Percentiles rank a stretch among this genome's conserved stretches.
phyloP scores from a whole-genome alignment of 129 eudicot genomes.

The Chrysanthemum makinoi region DNA sequence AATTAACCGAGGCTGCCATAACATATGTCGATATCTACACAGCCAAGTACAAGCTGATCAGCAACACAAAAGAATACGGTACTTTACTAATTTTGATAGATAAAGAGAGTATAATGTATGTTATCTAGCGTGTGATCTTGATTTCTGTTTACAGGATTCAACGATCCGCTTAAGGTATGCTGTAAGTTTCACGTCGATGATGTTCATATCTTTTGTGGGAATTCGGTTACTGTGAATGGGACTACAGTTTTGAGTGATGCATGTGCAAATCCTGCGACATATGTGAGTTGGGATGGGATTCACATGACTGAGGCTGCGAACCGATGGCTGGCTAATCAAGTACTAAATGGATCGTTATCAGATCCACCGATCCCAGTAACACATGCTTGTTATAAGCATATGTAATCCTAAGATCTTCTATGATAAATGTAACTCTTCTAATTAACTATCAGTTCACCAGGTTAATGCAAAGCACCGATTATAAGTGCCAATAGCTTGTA shows the following conservation, averaged over 20 bases:
- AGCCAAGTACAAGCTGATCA: slow-evolving; percentile 59
- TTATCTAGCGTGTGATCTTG: too few relatives aligned
- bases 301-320: slow-evolving; percentile 71
- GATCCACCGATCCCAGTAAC: slow-evolving; percentile 11
- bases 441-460: too few relatives aligned
- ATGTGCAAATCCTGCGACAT: slow-evolving; percentile 41
- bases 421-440: too few relatives aligned
- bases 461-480: too few relatives aligned
- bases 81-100: background rate
- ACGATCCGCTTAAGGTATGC: slow-evolving; percentile 51
- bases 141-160: background rate
- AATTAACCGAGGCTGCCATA: slow-evolving; percentile 49
- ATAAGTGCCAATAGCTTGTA: too few relatives aligned
- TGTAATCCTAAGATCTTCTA: background rate
- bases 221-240: slow-evolving; percentile 40
- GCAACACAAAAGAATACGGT: slow-evolving; percentile 43
- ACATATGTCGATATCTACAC: slow-evolving; percentile 57
- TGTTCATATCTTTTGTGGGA: slow-evolving; percentile 48
- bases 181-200: slow-evolving; percentile 45
- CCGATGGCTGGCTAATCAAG: slow-evolving; percentile 53
- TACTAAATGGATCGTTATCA: slow-evolving; percentile 15
- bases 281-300: slow-evolving; percentile 63
- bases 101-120: background rate
- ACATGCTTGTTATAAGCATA: slow-evolving; percentile 10
- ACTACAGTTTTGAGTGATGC: slow-evolving; percentile 41